Base-by-base conservation (phyloP, 352 stramenopile species). In the Phytophthora citrophthora region DNA sequence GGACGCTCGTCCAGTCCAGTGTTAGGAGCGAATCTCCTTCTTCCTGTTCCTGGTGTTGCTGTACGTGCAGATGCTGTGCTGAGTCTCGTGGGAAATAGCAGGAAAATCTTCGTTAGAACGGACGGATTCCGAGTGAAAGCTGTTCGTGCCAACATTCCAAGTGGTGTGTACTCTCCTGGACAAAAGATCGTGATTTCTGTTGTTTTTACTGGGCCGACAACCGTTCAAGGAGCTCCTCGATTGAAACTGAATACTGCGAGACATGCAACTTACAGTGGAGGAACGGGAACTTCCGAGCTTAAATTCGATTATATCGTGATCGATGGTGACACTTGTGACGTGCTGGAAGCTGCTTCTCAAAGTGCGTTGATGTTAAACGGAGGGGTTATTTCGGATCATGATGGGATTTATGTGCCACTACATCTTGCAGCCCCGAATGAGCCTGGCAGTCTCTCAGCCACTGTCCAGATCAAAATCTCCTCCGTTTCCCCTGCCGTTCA, bases 61-160 rank as follows among this genome's bases (percentile, higher is more conserved):
- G 68, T 88, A 1, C 76, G 73, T 7, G 77, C 71, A 11, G 77
- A 89, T 60, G 77, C 81, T 0, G 73, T 81, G 10, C 61, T 62
- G 1, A 92, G 84, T 61, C 72, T 94, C 4, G 78, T 86, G 24
- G 83, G 78, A 5, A 88, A 83, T 41, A 81, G 71, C 38, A 60
- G 68, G 1, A 86, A 83, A 31, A 77, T 94, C 23, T 91, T 81
- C 34, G 57, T 92, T 7, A 73, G 85, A 15, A 94, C 85, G 0
- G 82, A 91, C 31, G 76, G 80, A 1, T 68, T 90, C 16, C 74
- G 76, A 1, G 59, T 93, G 1, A 43, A 68, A 20, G 39, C 50
- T 0, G 24, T 94, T 2, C 36, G 59, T 0, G 61, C 79, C 0
- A 68, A 85, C 12, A 53, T 88, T 4, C 32, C 61, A 0, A 85